Conservation (phyloP, 2,329 filamentous ascomycete genomes). For the Claviceps sp. region DNA sequence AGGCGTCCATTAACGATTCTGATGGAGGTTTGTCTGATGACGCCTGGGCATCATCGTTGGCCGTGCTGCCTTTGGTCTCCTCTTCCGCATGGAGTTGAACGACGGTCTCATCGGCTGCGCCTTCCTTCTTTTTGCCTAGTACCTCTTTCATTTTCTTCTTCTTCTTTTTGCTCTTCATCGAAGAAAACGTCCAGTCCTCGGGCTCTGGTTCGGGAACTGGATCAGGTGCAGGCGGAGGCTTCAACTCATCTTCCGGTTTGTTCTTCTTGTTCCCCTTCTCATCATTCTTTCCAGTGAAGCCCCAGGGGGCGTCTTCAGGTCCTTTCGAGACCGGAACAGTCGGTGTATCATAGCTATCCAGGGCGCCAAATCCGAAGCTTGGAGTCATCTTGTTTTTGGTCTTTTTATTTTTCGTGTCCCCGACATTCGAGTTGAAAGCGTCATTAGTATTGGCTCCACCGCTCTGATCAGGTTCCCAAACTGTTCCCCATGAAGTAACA, state of each 20-base stretch:
- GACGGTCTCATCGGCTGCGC: constrained; percentile 31
- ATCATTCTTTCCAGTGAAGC: constrained; percentile 15
- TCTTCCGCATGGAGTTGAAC: constrained; percentile 32
- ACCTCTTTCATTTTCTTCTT: constrained; percentile 38
- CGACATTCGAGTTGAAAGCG: constrained; percentile 32
- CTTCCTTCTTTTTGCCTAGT: constrained; percentile 32
- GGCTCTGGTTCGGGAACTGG: constrained; percentile 11
- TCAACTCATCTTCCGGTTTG: constrained; percentile 2
- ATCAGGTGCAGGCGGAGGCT: constrained; percentile 11
- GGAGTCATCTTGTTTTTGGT: constrained; percentile 38
- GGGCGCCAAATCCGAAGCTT: constrained; percentile 33
- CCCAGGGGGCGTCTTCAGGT: constrained; percentile 19
- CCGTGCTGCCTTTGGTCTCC: constrained; percentile 29
- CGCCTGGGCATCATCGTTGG: constrained; percentile 28
- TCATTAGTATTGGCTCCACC: constrained; percentile 20
- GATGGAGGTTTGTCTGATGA: constrained; percentile 30
- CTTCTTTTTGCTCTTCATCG: constrained; percentile 36
- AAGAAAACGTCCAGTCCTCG: constrained; percentile 37
- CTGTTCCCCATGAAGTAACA: constrained; percentile 47
- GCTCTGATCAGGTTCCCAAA: constrained; percentile 27
- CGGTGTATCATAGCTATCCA: constrained; percentile 27
- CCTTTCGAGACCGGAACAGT: constrained; percentile 20
- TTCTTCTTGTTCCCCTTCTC: constrained; percentile 28
- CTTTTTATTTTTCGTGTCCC: constrained; percentile 33
- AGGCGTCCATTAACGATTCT: constrained; percentile 24